Percentiles rank a stretch among this genome's conserved stretches.
These are phyloP conservation scores for Metroxylon sagu DNA, from an alignment of 176 grass and related monocot genomes.

Conservation along the genomic window DNA sequence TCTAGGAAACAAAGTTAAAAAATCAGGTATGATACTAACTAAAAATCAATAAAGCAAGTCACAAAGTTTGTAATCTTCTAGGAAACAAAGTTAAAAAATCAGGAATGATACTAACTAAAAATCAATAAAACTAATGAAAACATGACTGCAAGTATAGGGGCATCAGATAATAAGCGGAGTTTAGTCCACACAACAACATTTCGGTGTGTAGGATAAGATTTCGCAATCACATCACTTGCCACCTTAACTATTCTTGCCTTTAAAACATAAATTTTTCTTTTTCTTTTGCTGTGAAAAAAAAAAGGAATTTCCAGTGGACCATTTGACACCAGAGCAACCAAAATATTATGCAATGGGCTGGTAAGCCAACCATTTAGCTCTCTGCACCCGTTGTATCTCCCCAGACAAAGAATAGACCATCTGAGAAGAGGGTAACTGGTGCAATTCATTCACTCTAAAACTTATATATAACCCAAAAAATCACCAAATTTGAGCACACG, in stretches of 20 bases:
- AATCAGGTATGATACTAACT: too few relatives aligned
- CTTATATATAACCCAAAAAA: too few relatives aligned
- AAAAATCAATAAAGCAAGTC: too few relatives aligned
- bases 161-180: conserved; percentile 66
- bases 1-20: too few relatives aligned
- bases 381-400: conserved; percentile 34
- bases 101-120: too few relatives aligned
- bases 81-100: too few relatives aligned
- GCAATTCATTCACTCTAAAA: neutral
- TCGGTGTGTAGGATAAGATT: conserved; percentile 38
- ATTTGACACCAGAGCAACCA: conserved; percentile 90
- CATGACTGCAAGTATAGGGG: neutral
- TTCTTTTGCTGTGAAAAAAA: conserved; percentile 1
- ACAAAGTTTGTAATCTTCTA: too few relatives aligned
- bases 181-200: conserved; percentile 33
- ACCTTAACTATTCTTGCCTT: neutral
- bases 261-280: neutral
- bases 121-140: too few relatives aligned
- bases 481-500: too few relatives aligned
- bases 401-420: conserved; percentile 3
- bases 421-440: conserved; percentile 22
- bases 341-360: conserved; percentile 54
- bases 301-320: conserved; percentile 41
- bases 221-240: conserved; percentile 25
- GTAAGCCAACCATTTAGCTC: conserved; percentile 66